Evolutionary conservation across 2,329 filamentous ascomycete genomes (phyloP).

Genomic region (Thelonectria olida): DNA sequence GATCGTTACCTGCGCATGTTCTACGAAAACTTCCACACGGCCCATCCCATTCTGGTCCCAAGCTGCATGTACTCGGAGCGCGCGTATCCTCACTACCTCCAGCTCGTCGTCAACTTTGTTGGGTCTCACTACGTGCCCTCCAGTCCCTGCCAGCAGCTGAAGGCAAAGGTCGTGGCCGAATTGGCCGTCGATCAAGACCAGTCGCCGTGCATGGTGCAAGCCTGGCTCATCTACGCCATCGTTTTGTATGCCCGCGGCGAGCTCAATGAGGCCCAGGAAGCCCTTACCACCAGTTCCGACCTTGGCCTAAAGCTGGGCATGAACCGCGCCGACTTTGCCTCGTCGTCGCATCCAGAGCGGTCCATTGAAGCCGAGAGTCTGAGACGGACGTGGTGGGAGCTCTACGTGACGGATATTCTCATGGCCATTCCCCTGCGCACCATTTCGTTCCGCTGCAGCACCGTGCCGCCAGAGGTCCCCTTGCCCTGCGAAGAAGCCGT

Average conservation of each 20-base stretch:
- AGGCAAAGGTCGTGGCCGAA: background rate
- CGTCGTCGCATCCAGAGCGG: conserved; percentile 3
- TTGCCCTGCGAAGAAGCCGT: conserved; percentile 32
- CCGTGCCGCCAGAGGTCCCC: conserved; percentile 21
- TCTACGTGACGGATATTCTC: conserved; percentile 32
- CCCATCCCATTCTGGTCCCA: conserved; percentile 30
- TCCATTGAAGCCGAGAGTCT: conserved; percentile 32
- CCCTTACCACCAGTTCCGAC: background rate
- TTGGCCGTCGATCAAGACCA: background rate
- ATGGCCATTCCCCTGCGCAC: conserved; percentile 29
- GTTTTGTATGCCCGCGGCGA: conserved; percentile 9
- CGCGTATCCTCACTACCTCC: conserved; percentile 20
- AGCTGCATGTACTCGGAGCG: conserved; percentile 23
- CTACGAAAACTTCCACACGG: conserved; percentile 37
- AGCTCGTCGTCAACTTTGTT: conserved; percentile 31
- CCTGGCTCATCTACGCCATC: conserved; percentile 9
- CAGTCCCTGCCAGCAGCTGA: conserved; percentile 18
- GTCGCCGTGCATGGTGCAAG: conserved; percentile 13
- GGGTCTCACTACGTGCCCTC: conserved; percentile 29
- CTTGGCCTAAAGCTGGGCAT: conserved; percentile 33
- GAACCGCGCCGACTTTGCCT: conserved; percentile 25
- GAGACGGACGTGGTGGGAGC: conserved; percentile 37
- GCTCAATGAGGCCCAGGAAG: background rate
- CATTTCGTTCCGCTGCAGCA: conserved; percentile 25
- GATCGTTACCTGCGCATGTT: conserved; percentile 30